Evolutionary conservation across 345 rosid genomes (phyloP), one percentile per base, ranked within the genome.

Genomic region (Crucihimalaya himalaica): DNA sequence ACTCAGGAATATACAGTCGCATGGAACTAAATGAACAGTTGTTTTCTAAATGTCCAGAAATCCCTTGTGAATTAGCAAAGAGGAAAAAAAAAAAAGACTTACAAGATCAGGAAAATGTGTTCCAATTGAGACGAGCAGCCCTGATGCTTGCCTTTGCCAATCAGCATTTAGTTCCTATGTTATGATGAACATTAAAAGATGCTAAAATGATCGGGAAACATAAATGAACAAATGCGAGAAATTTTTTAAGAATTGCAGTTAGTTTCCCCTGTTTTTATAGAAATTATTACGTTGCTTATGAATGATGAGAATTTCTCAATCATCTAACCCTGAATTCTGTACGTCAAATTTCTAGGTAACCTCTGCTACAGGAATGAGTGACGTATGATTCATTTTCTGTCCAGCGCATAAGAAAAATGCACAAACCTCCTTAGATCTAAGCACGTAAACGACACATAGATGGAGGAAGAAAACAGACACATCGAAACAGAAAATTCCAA

Each of bases 131-230:
- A 89, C 98, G 71, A 94, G 96, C 15, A 94, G 80, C 52, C 86
- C 81, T 75, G 97, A 81, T 47, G 93, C 98, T 69, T 94, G 93
- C 73, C 90, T 87, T 84, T 91, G 97, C 98, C 98, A 94, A 63
- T 91, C 96, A 64, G 93, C 80, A 79, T 87, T 86, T 46, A 94
- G 80, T 74, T 91, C 98, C 98, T 91, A 67, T 46, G 68, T 34
- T 47, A 74, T 52, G 52, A 71, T 43, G 51, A 76, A 74, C 61
- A 69, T 13, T 10, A 62, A 56, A 67, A 56, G 14, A 48, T 23
- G 63, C 18, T 16, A 23, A 63, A 6, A 5, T 19, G 13, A 64
- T 57, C 46, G 58, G 48, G 25, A 39, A 57, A 70, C 54, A 50
- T 35, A 46, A 48, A 59, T 1, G 4, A 75, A 43, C 16, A 64